These are phyloP conservation scores for Ophiostoma sp. DNA, from an alignment of 2,329 filamentous ascomycete genomes.

Conservation along the genomic window DNA sequence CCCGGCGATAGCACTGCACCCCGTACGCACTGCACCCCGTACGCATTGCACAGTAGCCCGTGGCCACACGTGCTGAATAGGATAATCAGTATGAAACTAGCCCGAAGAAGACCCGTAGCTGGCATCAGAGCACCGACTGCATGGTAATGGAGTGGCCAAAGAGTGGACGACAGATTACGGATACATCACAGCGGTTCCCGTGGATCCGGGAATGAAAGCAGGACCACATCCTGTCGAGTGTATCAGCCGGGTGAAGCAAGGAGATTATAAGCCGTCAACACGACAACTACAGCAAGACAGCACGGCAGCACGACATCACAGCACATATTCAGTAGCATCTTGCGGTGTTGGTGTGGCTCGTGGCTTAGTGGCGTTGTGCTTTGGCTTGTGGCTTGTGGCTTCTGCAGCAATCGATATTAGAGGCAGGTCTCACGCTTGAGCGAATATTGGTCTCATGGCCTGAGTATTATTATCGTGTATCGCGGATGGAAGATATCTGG, in stretches of 20 bases:
- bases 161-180: neutral
- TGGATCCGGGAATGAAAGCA: neutral
- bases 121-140: neutral
- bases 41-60: too few relatives aligned
- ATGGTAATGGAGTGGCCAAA: conserved; percentile 1
- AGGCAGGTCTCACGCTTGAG: neutral
- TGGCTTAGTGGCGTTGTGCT: neutral
- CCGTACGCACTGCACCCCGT: too few relatives aligned
- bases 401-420: neutral
- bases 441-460: neutral
- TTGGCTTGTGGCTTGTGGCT: neutral
- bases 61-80: too few relatives aligned
- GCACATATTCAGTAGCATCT: neutral
- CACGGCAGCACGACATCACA: neutral
- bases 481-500: too few relatives aligned
- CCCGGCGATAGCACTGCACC: too few relatives aligned
- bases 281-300: neutral
- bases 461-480: neutral
- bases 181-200: neutral
- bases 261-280: neutral
- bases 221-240: neutral
- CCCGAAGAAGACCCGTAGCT: too few relatives aligned
- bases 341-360: neutral
- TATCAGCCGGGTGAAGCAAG: neutral
- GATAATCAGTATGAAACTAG: too few relatives aligned